Evolutionary conservation across 73 alveolate species (phyloP).

Genomic region (Paramecium pentaurelia): DNA sequence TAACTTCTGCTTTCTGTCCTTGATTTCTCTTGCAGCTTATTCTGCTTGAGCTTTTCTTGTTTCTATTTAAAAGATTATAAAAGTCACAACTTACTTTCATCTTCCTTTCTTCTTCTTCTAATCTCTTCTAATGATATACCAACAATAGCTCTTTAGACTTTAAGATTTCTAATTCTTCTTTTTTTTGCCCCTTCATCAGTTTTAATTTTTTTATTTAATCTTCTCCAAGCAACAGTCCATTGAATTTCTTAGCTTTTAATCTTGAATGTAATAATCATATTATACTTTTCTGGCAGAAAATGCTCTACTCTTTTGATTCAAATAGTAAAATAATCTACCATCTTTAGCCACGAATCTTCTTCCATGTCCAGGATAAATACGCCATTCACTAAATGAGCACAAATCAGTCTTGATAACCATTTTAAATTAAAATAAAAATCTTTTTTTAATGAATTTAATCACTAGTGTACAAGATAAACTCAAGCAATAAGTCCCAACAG

Average conservation of each 20-base stretch:
- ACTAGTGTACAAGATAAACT: neutral
- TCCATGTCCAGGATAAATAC: constrained; percentile 95
- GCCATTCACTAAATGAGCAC: constrained; percentile 87
- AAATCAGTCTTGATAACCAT: constrained; percentile 93
- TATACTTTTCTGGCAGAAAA: constrained; percentile 74
- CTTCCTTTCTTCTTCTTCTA: constrained; percentile 80
- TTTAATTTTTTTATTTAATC: constrained; percentile 87
- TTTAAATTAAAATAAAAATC: constrained; percentile 25
- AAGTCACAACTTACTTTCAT: constrained; percentile 7
- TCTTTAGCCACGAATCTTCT: constrained; percentile 84
- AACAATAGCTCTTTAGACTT: constrained; percentile 91
- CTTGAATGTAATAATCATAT: neutral
- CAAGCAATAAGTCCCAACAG: neutral
- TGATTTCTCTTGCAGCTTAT: constrained; percentile 81
- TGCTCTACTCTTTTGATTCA: constrained; percentile 72
- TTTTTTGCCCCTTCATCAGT: constrained; percentile 76
- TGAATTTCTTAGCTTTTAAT: constrained; percentile 85
- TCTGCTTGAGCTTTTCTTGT: constrained; percentile 77
- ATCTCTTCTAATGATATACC: constrained; percentile 91
- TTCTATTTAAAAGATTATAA: neutral
- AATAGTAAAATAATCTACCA: constrained; percentile 85
- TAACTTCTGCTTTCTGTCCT: constrained; percentile 72
- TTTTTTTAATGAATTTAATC: constrained; percentile 30
- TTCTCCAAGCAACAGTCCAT: constrained; percentile 96
- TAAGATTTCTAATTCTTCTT: constrained; percentile 81